phyloP scores from a whole-genome alignment of 1,284 basidiomycete species.

The Fomitopsis pinicola region DNA sequence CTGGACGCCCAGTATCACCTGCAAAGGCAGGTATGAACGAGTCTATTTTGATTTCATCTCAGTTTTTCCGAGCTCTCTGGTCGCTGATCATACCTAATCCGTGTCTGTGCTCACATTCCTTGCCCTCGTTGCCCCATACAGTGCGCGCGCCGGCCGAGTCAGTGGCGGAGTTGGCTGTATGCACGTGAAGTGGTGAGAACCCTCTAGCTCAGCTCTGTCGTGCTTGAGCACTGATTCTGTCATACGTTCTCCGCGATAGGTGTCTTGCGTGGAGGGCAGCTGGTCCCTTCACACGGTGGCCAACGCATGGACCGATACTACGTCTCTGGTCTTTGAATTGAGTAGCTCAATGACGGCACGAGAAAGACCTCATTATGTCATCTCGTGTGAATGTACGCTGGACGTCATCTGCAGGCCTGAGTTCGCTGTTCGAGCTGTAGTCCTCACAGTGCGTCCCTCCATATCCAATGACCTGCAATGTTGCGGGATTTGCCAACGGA shows the following conservation, averaged over 20 bases:
- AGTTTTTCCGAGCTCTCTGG: neutral
- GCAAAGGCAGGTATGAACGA: neutral
- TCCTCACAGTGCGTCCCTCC: neutral
- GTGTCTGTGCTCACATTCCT: neutral
- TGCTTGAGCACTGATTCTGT: neutral
- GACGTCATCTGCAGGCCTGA: neutral
- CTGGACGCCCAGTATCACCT: neutral
- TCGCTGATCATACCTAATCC: neutral
- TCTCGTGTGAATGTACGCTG: neutral
- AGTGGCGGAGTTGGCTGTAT: neutral
- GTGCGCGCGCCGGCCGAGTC: neutral
- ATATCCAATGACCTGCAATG: neutral
- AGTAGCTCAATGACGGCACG: neutral
- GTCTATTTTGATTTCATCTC: neutral
- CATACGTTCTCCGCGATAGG: neutral
- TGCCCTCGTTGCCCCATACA: neutral
- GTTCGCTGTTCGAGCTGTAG: neutral
- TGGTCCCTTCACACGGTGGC: neutral
- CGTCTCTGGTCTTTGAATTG: neutral
- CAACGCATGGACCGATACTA: neutral
- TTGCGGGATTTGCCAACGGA: neutral
- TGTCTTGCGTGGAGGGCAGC: neutral
- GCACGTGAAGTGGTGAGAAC: neutral
- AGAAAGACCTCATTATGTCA: neutral
- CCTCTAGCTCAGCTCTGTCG: neutral